A percentile compares a stretch with the other conserved stretches of the same genome.
phyloP scores from a whole-genome alignment of 495 filamentous ascomycete genomes.

The Penicillium turbatum region DNA sequence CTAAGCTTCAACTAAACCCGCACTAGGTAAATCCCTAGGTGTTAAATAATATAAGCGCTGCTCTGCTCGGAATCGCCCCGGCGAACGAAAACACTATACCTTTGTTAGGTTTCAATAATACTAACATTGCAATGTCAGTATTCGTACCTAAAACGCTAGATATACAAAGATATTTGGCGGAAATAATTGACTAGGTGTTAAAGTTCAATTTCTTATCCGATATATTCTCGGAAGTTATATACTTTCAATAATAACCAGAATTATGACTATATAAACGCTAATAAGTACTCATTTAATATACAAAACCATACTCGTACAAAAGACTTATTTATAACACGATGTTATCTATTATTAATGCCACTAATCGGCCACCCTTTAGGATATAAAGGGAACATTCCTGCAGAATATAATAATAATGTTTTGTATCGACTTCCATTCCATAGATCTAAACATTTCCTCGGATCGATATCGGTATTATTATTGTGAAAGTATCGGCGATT shows the following conservation, averaged over 20 bases:
- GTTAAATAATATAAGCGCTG: not conserved
- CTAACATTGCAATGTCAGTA: not conserved
- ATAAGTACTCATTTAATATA: not conserved
- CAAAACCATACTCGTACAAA: not conserved
- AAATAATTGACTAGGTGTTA: not conserved
- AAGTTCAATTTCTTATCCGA: not conserved
- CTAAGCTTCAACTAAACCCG: not conserved
- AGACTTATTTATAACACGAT: not conserved
- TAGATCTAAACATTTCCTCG: not conserved
- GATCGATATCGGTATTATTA: constrained; percentile 1
- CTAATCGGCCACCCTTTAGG: not conserved
- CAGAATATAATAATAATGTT: constrained; percentile 1
- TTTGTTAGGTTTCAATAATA: not conserved
- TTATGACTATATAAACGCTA: not conserved
- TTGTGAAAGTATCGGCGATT: not conserved
- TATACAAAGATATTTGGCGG: not conserved
- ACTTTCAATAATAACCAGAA: not conserved
- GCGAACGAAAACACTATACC: not conserved
- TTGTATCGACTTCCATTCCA: not conserved
- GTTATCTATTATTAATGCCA: not conserved
- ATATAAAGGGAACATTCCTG: not conserved
- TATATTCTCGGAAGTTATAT: not conserved
- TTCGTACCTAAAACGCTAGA: not conserved
- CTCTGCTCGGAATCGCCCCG: not conserved
- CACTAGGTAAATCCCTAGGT: not conserved